Conservation (phyloP, 352 stramenopile genomes). For the Plasmopara halstedii region DNA sequence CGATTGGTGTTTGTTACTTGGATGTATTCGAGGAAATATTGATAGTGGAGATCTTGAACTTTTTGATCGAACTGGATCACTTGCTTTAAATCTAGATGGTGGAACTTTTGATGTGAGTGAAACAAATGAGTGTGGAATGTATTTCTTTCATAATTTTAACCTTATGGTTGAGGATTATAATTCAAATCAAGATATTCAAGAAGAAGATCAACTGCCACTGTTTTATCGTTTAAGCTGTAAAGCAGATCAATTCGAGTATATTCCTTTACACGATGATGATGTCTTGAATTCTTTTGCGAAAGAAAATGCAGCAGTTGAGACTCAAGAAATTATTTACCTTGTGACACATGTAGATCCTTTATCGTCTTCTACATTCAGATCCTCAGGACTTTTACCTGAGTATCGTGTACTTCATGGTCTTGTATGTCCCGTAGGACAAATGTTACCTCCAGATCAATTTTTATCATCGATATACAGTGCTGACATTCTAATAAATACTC, state of each 20-base stretch:
- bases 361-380: conserved; percentile 5
- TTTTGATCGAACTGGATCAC: conserved; percentile 33
- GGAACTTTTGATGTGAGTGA: background rate
- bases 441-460: conserved; percentile 3
- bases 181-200: background rate
- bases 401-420: conserved; percentile 37
- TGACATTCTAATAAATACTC: conserved; percentile 24
- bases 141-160: conserved; percentile 28
- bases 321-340: conserved; percentile 13
- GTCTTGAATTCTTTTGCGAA: background rate
- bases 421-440: conserved; percentile 14
- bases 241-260: conserved; percentile 11
- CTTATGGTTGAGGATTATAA: conserved; percentile 25
- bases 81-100: conserved; percentile 18
- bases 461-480: conserved; percentile 11
- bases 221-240: conserved; percentile 21
- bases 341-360: conserved; percentile 29
- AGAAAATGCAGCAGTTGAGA: background rate
- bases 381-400: conserved; percentile 7
- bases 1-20: conserved; percentile 31
- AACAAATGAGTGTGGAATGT: conserved; percentile 10
- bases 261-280: conserved; percentile 18
- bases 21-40: conserved; percentile 26
- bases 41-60: conserved; percentile 32
- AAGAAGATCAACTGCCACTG: conserved; percentile 9